phyloP scores from a whole-genome alignment of 2,329 filamentous ascomycete genomes.

The Penicillium thymicola region DNA sequence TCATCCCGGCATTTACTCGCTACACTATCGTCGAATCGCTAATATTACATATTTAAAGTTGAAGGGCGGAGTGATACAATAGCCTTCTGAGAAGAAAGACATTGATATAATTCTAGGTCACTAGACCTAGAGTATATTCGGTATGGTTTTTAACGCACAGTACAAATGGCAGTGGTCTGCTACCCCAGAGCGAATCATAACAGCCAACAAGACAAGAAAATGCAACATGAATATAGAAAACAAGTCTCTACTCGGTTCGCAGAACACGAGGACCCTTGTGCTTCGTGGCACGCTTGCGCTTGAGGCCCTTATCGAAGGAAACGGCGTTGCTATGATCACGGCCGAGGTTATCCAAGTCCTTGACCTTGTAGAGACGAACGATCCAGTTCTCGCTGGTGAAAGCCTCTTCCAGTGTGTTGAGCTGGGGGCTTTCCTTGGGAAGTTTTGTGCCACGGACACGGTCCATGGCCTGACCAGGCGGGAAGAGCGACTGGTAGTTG shows the following conservation, averaged over 20 bases:
- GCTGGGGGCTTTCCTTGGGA: conserved; percentile 78
- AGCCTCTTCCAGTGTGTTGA: conserved; percentile 90
- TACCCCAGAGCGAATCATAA: conserved; percentile 11
- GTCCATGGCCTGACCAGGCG: conserved; percentile 82
- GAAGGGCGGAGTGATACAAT: neutral
- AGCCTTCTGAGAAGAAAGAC: neutral
- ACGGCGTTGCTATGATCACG: conserved; percentile 72
- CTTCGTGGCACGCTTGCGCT: conserved; percentile 50
- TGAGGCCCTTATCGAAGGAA: conserved; percentile 52
- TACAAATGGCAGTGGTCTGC: conserved; percentile 7
- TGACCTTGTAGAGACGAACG: conserved; percentile 99
- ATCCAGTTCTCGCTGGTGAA: conserved; percentile 99
- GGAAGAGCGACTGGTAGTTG: conserved; percentile 92
- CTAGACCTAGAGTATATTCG: conserved; percentile 11
- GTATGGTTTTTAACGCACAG: conserved; percentile 7
- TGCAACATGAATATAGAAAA: conserved; percentile 9
- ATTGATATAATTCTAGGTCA: conserved; percentile 5
- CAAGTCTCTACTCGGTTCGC: conserved; percentile 39
- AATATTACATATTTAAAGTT: neutral
- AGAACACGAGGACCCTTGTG: conserved; percentile 44
- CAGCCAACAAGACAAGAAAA: conserved; percentile 8
- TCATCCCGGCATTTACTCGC: neutral
- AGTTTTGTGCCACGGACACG: conserved; percentile 78
- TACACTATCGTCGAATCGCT: neutral
- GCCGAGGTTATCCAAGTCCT: conserved; percentile 94